These are phyloP conservation scores for Tolypocladium endophyticum DNA, from an alignment of 2,329 filamentous ascomycete genomes.

Conservation along the genomic window DNA sequence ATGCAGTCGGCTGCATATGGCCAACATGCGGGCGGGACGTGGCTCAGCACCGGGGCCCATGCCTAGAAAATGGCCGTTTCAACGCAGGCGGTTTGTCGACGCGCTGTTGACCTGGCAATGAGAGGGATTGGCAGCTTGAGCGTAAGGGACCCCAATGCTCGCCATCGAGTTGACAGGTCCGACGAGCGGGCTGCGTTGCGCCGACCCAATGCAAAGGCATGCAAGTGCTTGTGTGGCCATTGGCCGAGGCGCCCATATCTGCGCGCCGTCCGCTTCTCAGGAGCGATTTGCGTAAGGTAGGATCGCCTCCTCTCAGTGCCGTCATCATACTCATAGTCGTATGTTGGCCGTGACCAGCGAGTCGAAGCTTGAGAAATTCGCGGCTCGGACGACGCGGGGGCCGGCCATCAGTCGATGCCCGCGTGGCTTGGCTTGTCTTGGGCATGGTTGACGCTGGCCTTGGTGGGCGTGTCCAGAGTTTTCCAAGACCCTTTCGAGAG, in stretches of 20 bases:
- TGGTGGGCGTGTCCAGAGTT: background rate
- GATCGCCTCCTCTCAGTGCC: background rate
- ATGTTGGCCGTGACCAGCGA: background rate
- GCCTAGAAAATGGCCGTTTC: background rate
- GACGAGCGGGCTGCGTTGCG: background rate
- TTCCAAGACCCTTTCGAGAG: background rate
- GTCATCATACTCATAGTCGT: background rate
- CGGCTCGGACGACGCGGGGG: background rate
- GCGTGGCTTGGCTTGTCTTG: background rate
- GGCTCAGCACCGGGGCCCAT: background rate
- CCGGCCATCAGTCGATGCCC: background rate
- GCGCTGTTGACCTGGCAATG: background rate
- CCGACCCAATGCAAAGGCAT: background rate
- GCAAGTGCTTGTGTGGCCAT: background rate
- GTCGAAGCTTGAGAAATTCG: background rate
- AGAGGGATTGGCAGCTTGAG: background rate
- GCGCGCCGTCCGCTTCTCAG: background rate
- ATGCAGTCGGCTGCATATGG: background rate
- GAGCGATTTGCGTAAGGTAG: background rate
- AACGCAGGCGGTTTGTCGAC: background rate
- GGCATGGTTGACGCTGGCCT: background rate
- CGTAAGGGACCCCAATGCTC: background rate
- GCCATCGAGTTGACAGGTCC: background rate
- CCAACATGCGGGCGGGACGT: background rate
- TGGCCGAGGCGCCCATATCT: background rate